Base-by-base conservation (phyloP, 192 early-diverging fungal genomes). In the Podila clonocystis region DNA sequence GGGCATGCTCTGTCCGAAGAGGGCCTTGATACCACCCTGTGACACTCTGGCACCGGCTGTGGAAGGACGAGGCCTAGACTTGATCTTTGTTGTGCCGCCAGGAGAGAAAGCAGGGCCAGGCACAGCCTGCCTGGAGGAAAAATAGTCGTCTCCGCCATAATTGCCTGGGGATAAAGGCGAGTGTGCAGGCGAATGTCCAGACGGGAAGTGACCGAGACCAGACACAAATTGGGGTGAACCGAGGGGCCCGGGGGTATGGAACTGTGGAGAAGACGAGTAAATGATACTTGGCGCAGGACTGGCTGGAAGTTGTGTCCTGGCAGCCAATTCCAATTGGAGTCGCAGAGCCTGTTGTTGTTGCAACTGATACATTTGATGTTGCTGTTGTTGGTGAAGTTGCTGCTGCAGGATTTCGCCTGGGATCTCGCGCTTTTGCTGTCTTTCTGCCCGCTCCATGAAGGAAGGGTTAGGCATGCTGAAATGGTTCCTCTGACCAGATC, bases 21-120 rank as follows among this genome's bases (percentile, higher is more conserved):
- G 71, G 2, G 77, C 77, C 41, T 80, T 80, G 67, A 80, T 73
- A 9, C 77, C 77, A 20, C 77, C 77, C 28, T 80, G 77, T 20
- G 77, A 73, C 24, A 69, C 50, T 29, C 77, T 65, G 1, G 66
- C 29, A 3, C 58, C 33, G 0, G 60, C 50, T 5, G 71, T 80
- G 3, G 67, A 67, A 1, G 70, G 63, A 1, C 77, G 65, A 12
- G 77, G 77, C 34, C 71, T 63, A 13, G 77, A 80, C 33, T 80
- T 80, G 60, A 80, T 80, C 64, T 80, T 80, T 26, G 77, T 59
- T 4, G 69, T 50, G 33, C 70, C 71, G 9, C 77, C 77, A 9
- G 77, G 77, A 6, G 77, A 80, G 3, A 52, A 62, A 17, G 77
- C 77, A 12, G 71, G 77, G 28, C 77, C 66, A 36, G 77, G 48